These are phyloP conservation scores for Ophiocordyceps polyrhachis-furcata DNA, from an alignment of 2,329 filamentous ascomycete species.

Conservation along the genomic window DNA sequence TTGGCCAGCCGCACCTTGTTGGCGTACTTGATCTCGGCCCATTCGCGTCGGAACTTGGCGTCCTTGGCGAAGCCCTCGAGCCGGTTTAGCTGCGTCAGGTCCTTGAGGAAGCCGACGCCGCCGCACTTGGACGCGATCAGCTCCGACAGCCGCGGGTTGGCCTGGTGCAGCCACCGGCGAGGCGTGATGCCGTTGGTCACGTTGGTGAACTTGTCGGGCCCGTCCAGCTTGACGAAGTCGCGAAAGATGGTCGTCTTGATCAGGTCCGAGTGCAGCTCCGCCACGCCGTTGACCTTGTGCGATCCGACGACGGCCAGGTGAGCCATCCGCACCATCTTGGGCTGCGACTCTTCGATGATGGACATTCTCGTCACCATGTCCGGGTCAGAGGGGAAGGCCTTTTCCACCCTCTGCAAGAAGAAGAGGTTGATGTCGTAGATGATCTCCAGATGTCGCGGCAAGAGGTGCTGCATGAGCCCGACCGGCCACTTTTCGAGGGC, in stretches of 20 bases:
- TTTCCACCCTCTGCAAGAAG: constrained; percentile 84
- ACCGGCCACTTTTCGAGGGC: constrained; percentile 98
- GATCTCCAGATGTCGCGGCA: constrained; percentile 87
- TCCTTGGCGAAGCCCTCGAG: constrained; percentile 73
- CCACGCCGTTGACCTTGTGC: constrained; percentile 98
- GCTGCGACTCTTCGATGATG: constrained; percentile 90
- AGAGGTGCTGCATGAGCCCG: constrained; percentile 72
- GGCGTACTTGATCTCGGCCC: constrained; percentile 88
- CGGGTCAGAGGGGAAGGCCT: constrained; percentile 72
- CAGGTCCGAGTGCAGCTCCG: constrained; percentile 89
- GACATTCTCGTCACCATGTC: constrained; percentile 78
- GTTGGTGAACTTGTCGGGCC: constrained; percentile 94
- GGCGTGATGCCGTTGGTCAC: constrained; percentile 98
- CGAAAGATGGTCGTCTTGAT: constrained; percentile 99
- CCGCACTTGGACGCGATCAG: constrained; percentile 83
- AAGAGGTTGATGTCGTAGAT: constrained; percentile 96
- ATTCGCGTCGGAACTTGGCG: constrained; percentile 79
- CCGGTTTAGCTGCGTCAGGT: constrained; percentile 71
- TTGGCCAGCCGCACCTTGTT: constrained; percentile 89
- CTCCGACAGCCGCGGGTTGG: constrained; percentile 80
- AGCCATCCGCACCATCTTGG: constrained; percentile 98
- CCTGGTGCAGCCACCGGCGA: constrained; percentile 89
- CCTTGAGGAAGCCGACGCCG: constrained; percentile 69
- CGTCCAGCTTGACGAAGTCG: constrained; percentile 90
- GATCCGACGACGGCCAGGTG: constrained; percentile 88